A percentile compares a stretch with the other conserved stretches of the same genome.
Evolutionary conservation across 2,329 filamentous ascomycete species (phyloP).

Genomic region (Colletotrichum neosansevieriae): DNA sequence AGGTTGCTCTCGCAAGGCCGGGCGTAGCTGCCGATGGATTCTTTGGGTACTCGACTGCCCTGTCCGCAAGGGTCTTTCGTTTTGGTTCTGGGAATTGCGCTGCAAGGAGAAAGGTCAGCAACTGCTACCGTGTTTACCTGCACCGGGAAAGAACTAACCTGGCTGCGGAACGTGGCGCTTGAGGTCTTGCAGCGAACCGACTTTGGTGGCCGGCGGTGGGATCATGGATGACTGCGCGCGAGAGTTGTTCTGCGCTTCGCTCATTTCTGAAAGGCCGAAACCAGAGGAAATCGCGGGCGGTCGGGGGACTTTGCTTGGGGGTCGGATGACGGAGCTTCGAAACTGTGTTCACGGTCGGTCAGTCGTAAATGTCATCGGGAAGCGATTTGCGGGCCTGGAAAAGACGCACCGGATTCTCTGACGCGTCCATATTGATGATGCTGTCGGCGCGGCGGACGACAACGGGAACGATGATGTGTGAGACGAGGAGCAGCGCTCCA

Average conservation of each 20-base stretch:
- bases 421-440: constrained; percentile 51
- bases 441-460: constrained; percentile 42
- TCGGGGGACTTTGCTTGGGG: constrained; percentile 42
- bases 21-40: constrained; percentile 53
- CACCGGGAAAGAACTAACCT: constrained; percentile 50
- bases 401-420: constrained; percentile 51
- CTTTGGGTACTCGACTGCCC: constrained; percentile 63
- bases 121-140: not conserved
- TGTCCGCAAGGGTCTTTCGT: constrained; percentile 69
- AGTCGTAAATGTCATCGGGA: constrained; percentile 10
- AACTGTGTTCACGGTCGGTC: constrained; percentile 22
- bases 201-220: constrained; percentile 52
- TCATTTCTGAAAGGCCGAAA: constrained; percentile 64
- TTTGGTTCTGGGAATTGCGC: constrained; percentile 62
- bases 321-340: constrained; percentile 44
- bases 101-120: constrained; percentile 45
- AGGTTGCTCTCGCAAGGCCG: constrained; percentile 40
- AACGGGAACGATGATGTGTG: constrained; percentile 42
- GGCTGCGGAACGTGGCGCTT: constrained; percentile 65
- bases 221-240: constrained; percentile 59
- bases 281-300: constrained; percentile 44
- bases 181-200: constrained; percentile 46
- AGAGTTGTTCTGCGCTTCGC: constrained; percentile 71
- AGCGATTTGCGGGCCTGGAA: not conserved
- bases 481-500: constrained; percentile 55